Evolutionary conservation across 306 rosid genomes (phyloP), one percentile per base, ranked within the genome.

Genomic region (Hippophae rhamnoides): DNA sequence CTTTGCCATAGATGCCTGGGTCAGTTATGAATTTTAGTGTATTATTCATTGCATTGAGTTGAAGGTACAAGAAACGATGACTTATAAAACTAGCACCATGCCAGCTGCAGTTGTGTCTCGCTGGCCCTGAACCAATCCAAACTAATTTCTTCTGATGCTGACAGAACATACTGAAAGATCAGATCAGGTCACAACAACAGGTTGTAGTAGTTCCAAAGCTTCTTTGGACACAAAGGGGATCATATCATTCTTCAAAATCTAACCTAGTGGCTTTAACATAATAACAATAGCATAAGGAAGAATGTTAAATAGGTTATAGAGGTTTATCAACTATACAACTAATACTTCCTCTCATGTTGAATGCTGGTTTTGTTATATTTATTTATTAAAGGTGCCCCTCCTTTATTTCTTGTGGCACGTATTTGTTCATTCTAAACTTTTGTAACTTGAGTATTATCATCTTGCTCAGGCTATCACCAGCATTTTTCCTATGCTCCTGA

Each of bases 401-500:
- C 38, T 31, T 18, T 31, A 31, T 31, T 31, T 31, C 38, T 31
- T 31, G 38, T 31, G 38, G 38, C 38, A 31, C 38, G 43, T 26
- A 54, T 43, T 3, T 62, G 44, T 44, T 47, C 61, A 10, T 4
- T 23, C 9, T 6, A 10, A 18, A 53, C 52, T 42, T 31, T 10
- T 7, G 48, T 52, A 49, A 47, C 41, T 63, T 51, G 57, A 65
- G 57, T 65, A 13, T 6, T 73, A 61, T 74, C 67, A 57, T 56
- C 64, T 73, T 62, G 61, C 67, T 43, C 63, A 88, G 99, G 86
- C 73, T 68, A 71, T 88, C 64, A 78, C 76, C 69, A 79, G 78
- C 78, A 67, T 58, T 67, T 88, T 68, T 81, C 98, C 99, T 57
- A 59, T 77, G 56, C 83, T 85, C 75, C 62, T 88, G 73, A 83